phyloP scores from a whole-genome alignment of 768 basidiomycete genomes.

The Kwoniella bestiolae region DNA sequence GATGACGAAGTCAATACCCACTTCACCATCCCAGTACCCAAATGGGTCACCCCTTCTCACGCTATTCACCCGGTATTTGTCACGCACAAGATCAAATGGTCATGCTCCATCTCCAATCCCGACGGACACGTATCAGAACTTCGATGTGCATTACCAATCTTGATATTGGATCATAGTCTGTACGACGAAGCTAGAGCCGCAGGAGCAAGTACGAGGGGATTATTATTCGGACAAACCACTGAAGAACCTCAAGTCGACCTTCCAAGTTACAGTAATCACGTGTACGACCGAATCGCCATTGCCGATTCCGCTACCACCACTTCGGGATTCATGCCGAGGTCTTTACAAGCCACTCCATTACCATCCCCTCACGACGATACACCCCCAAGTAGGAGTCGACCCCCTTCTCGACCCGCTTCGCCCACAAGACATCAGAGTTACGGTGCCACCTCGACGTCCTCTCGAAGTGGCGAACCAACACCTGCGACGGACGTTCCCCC shows the following conservation, averaged over 20 bases:
- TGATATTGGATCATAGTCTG: conserved; percentile 75
- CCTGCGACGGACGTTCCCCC: conserved; percentile 45
- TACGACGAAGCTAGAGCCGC: conserved; percentile 74
- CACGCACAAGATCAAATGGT: conserved; percentile 70
- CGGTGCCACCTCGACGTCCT: conserved; percentile 10
- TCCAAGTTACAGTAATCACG: conserved; percentile 85
- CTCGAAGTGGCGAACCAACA: conserved; percentile 21
- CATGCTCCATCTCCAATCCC: conserved; percentile 74
- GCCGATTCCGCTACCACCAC: conserved; percentile 49
- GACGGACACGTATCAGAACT: conserved; percentile 94
- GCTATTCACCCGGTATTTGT: conserved; percentile 73
- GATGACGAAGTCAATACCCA: conserved; percentile 63
- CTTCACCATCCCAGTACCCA: conserved; percentile 67
- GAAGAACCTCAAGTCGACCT: conserved; percentile 72
- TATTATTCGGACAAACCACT: conserved; percentile 64
- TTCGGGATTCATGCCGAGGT: conserved; percentile 34
- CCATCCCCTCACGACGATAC: conserved; percentile 41
- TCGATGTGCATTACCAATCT: conserved; percentile 88
- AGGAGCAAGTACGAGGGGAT: conserved; percentile 74
- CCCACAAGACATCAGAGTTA: conserved; percentile 28
- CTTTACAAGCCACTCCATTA: conserved; percentile 37
- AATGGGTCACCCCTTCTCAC: conserved; percentile 71
- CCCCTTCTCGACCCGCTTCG: conserved; percentile 42
- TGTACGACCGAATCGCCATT: conserved; percentile 77
- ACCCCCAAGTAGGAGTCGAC: conserved; percentile 38